Evolutionary conservation across 257 asterid genomes (phyloP).

Genomic region (Penstemon eatonii): DNA sequence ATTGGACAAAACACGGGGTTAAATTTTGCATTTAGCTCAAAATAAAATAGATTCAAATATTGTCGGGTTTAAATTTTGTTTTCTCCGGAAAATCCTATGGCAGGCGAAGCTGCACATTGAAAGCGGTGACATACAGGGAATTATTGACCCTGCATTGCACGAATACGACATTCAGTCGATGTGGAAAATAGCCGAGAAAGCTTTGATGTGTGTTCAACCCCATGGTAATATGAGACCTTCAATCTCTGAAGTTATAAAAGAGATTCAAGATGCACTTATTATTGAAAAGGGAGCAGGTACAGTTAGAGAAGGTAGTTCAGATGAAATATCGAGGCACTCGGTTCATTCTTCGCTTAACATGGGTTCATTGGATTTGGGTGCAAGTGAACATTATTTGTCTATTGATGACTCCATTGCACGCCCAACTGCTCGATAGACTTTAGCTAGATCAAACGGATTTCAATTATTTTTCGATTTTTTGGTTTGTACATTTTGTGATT

Average conservation of each 20-base stretch:
- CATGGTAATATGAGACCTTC: slow-evolving; percentile 97
- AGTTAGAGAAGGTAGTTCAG: slow-evolving; percentile 76
- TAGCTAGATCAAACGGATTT: background rate
- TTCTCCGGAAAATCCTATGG: background rate
- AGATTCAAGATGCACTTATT: slow-evolving; percentile 82
- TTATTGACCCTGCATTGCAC: slow-evolving; percentile 73
- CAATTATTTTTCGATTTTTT: background rate
- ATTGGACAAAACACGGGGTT: too few species aligned
- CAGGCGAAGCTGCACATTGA: slow-evolving; percentile 94
- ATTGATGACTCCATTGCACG: slow-evolving; percentile 74
- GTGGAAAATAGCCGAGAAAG: slow-evolving; percentile 99
- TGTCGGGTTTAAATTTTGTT: background rate
- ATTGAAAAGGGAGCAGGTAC: slow-evolving; percentile 65
- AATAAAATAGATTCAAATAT: background rate
- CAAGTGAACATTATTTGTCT: slow-evolving; percentile 66
- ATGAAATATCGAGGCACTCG: slow-evolving; percentile 75
- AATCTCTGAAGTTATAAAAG: slow-evolving; percentile 90
- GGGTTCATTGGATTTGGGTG: slow-evolving; percentile 64
- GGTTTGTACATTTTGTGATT: background rate
- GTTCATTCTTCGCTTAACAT: slow-evolving; percentile 55
- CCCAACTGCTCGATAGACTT: slow-evolving; percentile 74
- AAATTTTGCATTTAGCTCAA: too few species aligned
- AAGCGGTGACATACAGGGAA: slow-evolving; percentile 94
- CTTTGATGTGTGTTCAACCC: slow-evolving; percentile 91
- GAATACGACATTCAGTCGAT: slow-evolving; percentile 89